A percentile compares a stretch with the other conserved stretches of the same genome.
These are phyloP conservation scores for Saksenaea oblongispora DNA, from an alignment of 371 early-diverging fungal genomes.

Conservation along the genomic window DNA sequence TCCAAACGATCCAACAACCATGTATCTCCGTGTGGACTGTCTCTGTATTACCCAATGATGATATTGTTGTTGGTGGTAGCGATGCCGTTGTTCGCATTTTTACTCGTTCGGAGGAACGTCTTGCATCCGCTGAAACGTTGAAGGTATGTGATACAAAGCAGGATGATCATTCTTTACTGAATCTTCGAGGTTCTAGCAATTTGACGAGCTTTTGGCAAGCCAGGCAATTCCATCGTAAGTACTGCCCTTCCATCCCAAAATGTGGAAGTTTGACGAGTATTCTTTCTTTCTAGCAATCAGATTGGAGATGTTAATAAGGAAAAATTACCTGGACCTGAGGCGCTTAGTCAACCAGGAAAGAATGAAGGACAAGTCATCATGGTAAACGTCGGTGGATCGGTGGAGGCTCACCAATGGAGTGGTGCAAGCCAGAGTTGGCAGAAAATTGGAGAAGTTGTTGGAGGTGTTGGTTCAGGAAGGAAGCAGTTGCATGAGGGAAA, in stretches of 20 bases:
- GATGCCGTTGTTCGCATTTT: slow-evolving; percentile 86
- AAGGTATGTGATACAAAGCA: slow-evolving; percentile 39
- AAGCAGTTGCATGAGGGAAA: slow-evolving; percentile 84
- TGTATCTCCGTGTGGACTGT: slow-evolving; percentile 94
- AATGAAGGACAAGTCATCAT: slow-evolving; percentile 90
- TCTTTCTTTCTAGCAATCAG: slow-evolving; percentile 65
- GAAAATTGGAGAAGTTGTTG: slow-evolving; percentile 95
- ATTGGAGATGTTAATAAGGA: slow-evolving; percentile 85
- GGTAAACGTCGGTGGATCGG: slow-evolving; percentile 66
- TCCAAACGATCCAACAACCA: slow-evolving; percentile 87
- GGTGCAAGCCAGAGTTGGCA: slow-evolving; percentile 68
- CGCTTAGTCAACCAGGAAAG: slow-evolving; percentile 69
- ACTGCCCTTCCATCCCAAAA: not conserved
- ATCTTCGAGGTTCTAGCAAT: slow-evolving; percentile 30
- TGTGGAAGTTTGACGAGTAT: slow-evolving; percentile 27
- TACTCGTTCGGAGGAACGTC: slow-evolving; percentile 62
- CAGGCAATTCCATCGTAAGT: slow-evolving; percentile 78
- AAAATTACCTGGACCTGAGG: slow-evolving; percentile 80
- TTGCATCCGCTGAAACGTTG: slow-evolving; percentile 59
- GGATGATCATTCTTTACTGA: not conserved
- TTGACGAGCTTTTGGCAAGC: slow-evolving; percentile 74
- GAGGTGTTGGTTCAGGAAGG: slow-evolving; percentile 75
- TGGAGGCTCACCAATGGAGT: slow-evolving; percentile 91
- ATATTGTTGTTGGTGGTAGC: slow-evolving; percentile 86
- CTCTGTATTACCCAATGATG: slow-evolving; percentile 75